A percentile compares a stretch with the other conserved stretches of the same genome.
These are phyloP conservation scores for Choiromyces venosus DNA, from an alignment of 495 filamentous ascomycete species.

Conservation along the genomic window DNA sequence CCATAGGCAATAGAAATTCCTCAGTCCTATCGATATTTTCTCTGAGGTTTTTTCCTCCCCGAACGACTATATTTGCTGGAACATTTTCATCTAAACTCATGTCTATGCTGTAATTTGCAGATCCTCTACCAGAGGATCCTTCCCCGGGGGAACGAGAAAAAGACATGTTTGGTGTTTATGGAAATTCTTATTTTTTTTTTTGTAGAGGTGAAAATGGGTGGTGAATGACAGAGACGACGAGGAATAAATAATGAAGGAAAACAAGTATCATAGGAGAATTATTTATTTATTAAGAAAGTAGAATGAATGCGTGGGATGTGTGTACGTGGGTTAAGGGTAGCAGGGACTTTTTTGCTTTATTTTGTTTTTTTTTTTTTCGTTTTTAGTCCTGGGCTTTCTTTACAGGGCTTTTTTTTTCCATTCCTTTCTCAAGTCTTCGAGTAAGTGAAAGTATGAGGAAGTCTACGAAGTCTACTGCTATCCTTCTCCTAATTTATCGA, in stretches of 20 bases:
- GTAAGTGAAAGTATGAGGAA: neutral
- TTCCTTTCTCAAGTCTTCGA: neutral
- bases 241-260: neutral
- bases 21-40: neutral
- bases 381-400: neutral
- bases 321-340: slow-evolving; percentile 12
- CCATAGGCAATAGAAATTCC: neutral
- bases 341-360: slow-evolving; percentile 23
- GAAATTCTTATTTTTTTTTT: neutral
- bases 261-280: neutral
- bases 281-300: slow-evolving; percentile 84
- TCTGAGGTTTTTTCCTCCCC: neutral
- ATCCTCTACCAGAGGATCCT: neutral
- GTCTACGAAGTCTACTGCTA: neutral
- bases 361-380: neutral
- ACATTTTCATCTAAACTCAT: neutral
- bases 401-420: neutral
- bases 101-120: neutral
- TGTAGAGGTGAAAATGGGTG: neutral
- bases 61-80: neutral
- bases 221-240: neutral
- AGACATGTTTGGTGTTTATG: neutral
- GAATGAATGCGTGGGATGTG: slow-evolving; percentile 56
- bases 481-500: neutral
- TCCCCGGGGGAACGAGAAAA: neutral